A percentile compares a stretch with the other conserved stretches of the same genome.
These are phyloP conservation scores for Monosporozyma aquatica DNA, from an alignment of 805 yeast genomes.

Conservation along the genomic window DNA sequence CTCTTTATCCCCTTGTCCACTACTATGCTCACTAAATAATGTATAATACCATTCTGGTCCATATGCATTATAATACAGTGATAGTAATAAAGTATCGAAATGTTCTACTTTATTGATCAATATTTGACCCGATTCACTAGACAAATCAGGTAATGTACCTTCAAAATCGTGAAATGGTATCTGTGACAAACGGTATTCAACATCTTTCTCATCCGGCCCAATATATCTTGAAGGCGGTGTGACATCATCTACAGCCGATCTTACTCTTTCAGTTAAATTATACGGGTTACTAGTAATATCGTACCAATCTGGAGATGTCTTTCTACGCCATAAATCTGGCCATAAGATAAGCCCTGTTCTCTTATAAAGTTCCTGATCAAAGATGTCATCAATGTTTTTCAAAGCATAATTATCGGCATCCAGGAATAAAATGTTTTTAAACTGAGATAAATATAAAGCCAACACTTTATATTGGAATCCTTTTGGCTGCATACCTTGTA, in stretches of 20 bases:
- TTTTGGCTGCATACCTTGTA: conserved; percentile 36
- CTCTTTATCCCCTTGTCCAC: conserved; percentile 79
- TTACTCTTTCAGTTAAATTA: conserved; percentile 29
- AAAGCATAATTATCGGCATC: conserved; percentile 67
- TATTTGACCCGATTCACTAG: conserved; percentile 65
- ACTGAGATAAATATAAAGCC: conserved; percentile 65
- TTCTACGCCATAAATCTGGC: conserved; percentile 73
- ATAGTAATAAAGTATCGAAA: conserved; percentile 45
- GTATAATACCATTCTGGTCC: conserved; percentile 65
- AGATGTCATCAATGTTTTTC: conserved; percentile 38
- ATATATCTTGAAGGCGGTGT: conserved; percentile 13
- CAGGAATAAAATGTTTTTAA: conserved; percentile 61
- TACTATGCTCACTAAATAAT: conserved; percentile 58
- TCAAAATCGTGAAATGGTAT: conserved; percentile 51
- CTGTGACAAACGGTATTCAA: conserved; percentile 10
- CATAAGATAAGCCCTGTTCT: conserved; percentile 50
- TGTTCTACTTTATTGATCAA: conserved; percentile 53
- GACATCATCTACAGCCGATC: conserved; percentile 24
- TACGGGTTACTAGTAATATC: conserved; percentile 39
- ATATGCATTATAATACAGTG: conserved; percentile 54
- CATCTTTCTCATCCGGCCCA: conserved; percentile 1
- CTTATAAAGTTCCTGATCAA: conserved; percentile 37
- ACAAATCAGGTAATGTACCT: conserved; percentile 57
- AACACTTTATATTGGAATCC: conserved; percentile 63
- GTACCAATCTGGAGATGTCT: conserved; percentile 54